Percentiles rank a stretch among this genome's conserved stretches.
phyloP scores from a whole-genome alignment of 2,329 filamentous ascomycete species.

The Xylaria sp. region DNA sequence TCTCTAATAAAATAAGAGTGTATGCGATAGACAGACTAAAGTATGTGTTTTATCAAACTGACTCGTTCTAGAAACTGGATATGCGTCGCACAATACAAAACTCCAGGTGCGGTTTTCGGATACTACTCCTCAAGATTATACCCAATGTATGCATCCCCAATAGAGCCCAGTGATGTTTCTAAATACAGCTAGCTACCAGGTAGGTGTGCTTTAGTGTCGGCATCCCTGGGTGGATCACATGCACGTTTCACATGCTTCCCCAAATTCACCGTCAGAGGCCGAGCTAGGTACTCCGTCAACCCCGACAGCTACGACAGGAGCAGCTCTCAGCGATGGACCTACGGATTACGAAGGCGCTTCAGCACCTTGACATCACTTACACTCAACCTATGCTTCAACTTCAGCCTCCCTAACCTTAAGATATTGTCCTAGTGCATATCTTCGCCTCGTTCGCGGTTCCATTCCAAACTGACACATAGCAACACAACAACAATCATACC shows the following conservation, averaged over 20 bases:
- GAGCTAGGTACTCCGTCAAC: conserved; percentile 19
- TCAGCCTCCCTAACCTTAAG: not conserved
- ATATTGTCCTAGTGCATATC: not conserved
- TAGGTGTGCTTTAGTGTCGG: not conserved
- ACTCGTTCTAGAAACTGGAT: too few relatives aligned
- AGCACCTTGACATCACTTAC: not conserved
- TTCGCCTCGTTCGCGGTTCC: not conserved
- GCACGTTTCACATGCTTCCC: conserved; percentile 34
- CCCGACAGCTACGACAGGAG: not conserved
- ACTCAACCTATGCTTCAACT: not conserved
- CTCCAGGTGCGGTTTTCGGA: too few relatives aligned
- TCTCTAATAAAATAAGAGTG: not conserved
- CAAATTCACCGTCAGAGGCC: conserved; percentile 21
- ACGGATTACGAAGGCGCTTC: not conserved
- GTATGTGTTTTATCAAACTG: too few relatives aligned
- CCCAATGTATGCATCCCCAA: too few relatives aligned
- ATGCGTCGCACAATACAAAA: too few relatives aligned
- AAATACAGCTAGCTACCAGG: not conserved
- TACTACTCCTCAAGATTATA: too few relatives aligned
- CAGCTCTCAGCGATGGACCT: conserved; percentile 3
- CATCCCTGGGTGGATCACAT: conserved; percentile 30
- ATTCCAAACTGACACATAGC: conserved; percentile 1
- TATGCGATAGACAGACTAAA: too few relatives aligned
- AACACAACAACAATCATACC: not conserved
- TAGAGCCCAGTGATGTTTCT: not conserved